Evolutionary conservation across 768 basidiomycete species (phyloP).

Genomic region (Mycena capillaripes): DNA sequence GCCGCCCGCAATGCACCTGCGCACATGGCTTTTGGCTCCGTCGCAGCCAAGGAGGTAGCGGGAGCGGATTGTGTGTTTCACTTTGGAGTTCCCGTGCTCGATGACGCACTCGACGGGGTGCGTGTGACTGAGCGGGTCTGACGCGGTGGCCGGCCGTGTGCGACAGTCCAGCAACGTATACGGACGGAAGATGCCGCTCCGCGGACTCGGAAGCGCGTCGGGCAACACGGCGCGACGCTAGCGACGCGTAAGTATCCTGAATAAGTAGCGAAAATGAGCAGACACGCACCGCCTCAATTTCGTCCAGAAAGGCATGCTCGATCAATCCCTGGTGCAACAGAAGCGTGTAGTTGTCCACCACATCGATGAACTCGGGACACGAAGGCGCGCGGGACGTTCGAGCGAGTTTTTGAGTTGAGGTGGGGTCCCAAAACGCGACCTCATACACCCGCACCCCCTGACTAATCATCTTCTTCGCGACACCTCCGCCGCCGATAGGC

Average conservation of each 20-base stretch:
- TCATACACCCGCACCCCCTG: constrained; percentile 37
- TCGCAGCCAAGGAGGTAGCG: constrained; percentile 24
- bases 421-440: constrained; percentile 39
- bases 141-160: constrained; percentile 16
- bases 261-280: background rate
- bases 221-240: constrained; percentile 33
- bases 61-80: constrained; percentile 33
- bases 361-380: constrained; percentile 36
- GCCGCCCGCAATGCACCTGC: constrained; percentile 40
- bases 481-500: constrained; percentile 31
- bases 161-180: constrained; percentile 30
- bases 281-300: constrained; percentile 32
- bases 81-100: constrained; percentile 30
- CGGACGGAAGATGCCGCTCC: constrained; percentile 31
- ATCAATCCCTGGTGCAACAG: constrained; percentile 37
- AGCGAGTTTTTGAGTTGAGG: constrained; percentile 41
- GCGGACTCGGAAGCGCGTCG: constrained; percentile 26
- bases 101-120: constrained; percentile 35
- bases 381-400: constrained; percentile 39
- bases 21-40: constrained; percentile 63
- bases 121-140: constrained; percentile 27
- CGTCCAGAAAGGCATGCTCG: constrained; percentile 35
- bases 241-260: background rate
- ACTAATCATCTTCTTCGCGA: constrained; percentile 36
- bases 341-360: constrained; percentile 37